phyloP scores from a whole-genome alignment of 768 basidiomycete genomes.

The Mycena haematopus region DNA sequence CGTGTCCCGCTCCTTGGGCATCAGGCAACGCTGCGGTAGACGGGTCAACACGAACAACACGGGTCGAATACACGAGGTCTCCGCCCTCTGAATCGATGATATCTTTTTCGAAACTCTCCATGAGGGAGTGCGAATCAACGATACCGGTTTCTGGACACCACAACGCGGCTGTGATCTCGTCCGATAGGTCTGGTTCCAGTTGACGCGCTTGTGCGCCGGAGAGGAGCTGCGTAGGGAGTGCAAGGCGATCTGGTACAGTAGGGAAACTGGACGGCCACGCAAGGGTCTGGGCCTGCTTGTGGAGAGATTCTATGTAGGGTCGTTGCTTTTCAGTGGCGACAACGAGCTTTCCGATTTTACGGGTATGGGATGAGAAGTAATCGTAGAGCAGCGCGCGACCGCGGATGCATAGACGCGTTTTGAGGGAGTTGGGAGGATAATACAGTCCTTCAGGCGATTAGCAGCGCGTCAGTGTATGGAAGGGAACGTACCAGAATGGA shows the following conservation, averaged over 20 bases:
- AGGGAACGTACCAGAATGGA: conserved; percentile 76
- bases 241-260: conserved; percentile 35
- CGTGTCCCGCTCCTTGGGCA: conserved; percentile 49
- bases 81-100: conserved; percentile 73
- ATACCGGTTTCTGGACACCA: conserved; percentile 91
- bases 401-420: conserved; percentile 84
- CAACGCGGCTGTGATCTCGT: conserved; percentile 72
- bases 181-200: conserved; percentile 85
- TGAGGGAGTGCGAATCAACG: conserved; percentile 83
- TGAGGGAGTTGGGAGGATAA: conserved; percentile 83
- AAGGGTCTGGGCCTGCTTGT: conserved; percentile 64
- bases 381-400: conserved; percentile 87
- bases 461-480: neutral
- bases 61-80: conserved; percentile 78
- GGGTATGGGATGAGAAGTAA: conserved; percentile 64
- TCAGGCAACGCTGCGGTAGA: conserved; percentile 35
- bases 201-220: conserved; percentile 68
- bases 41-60: conserved; percentile 86
- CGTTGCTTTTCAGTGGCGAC: conserved; percentile 76
- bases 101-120: conserved; percentile 84
- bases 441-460: conserved; percentile 64
- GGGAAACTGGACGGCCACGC: conserved; percentile 54
- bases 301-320: conserved; percentile 72
- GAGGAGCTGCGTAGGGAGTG: conserved; percentile 72
- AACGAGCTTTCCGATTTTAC: conserved; percentile 87